Evolutionary conservation across 441 rosid genomes (phyloP).

Genomic region (Sinapis alba): DNA sequence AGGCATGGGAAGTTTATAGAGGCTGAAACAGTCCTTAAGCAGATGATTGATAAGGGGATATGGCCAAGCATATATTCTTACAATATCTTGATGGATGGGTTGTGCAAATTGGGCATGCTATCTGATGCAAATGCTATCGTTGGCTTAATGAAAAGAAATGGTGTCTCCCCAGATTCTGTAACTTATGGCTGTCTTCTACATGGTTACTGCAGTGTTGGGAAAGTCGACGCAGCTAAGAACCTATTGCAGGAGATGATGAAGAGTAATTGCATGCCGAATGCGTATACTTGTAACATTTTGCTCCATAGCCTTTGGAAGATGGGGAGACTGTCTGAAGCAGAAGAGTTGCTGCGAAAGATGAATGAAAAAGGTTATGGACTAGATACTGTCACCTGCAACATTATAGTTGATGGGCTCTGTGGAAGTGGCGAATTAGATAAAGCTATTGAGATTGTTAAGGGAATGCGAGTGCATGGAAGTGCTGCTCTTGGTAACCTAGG

Average conservation of each 20-base stretch:
- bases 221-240: constrained; percentile 58
- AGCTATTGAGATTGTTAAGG: constrained; percentile 79
- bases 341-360: constrained; percentile 81
- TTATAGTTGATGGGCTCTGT: constrained; percentile 85
- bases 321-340: constrained; percentile 83
- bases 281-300: constrained; percentile 79
- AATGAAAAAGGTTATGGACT: constrained; percentile 74
- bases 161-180: constrained; percentile 71
- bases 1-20: constrained; percentile 69
- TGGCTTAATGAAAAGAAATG: constrained; percentile 59
- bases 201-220: constrained; percentile 74
- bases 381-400: constrained; percentile 91
- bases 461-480: constrained; percentile 86
- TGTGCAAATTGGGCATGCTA: constrained; percentile 85
- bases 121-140: constrained; percentile 67
- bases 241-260: constrained; percentile 77
- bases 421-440: constrained; percentile 73
- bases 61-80: constrained; percentile 69
- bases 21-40: constrained; percentile 68
- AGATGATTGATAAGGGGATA: constrained; percentile 61
- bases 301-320: constrained; percentile 84
- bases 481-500: constrained; percentile 90
- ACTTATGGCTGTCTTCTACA: constrained; percentile 78
- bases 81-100: constrained; percentile 79
- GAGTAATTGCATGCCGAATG: constrained; percentile 70